Evolutionary conservation across 768 basidiomycete genomes (phyloP), one percentile per base, ranked within the genome.

Genomic region (Boletus coccyginus): DNA sequence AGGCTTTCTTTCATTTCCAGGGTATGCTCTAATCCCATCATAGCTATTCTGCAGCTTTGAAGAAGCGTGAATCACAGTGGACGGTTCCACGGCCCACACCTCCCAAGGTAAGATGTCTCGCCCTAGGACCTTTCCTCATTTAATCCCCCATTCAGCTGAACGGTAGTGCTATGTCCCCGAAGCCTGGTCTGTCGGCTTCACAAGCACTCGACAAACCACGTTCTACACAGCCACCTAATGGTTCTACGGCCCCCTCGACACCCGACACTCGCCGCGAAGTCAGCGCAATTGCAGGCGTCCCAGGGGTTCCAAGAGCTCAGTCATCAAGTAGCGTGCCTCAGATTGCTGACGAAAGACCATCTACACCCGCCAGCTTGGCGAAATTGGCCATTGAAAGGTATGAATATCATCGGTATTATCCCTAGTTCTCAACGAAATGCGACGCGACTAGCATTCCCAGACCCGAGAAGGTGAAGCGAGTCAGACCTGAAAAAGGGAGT

Each of bases 381-480:
- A 88, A 86, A 65, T 63, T 82, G 52, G 79, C 85, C 1, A 81
- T 89, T 66, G 87, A 88, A 56, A 87, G 85, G 87, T 88, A 73
- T 56, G 70, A 5, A 47, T 42, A 40, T 50, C 12, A 21, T 33
- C 44, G 0, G 33, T 32, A 31, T 53, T 9, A 21, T 46, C 10
- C 40, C 14, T 46, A 35, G 27, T 52, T 58, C 31, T 45, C 39
- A 29, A 56, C 19, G 54, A 43, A 65, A 59, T 36, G 36, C 53
- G 13, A 53, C 31, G 10, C 27, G 56, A 43, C 24, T 59, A 91
- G 89, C 66, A 80, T 91, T 45, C 89, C 88, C 24, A 76, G 88
- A 46, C 89, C 89, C n/a, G 88, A 90, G 66, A 87, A 89, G 35
- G 86, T 91, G 55, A 88, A 83, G 70, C 77, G 89, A 21, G 72